These are phyloP conservation scores for Diaporthe australafricana DNA, from an alignment of 2,329 filamentous ascomycete species.

Conservation along the genomic window DNA sequence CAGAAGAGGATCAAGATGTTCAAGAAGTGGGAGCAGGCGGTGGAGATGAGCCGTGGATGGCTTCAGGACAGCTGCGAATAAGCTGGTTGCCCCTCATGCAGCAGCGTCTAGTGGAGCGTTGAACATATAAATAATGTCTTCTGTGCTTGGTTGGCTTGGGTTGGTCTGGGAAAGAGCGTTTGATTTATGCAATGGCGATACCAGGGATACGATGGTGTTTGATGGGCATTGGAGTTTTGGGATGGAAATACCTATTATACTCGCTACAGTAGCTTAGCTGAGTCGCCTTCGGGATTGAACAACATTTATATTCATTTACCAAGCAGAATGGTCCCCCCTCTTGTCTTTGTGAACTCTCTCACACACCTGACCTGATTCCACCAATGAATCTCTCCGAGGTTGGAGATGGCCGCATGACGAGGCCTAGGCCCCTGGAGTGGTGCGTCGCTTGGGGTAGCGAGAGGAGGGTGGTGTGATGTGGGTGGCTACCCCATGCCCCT, in stretches of 20 bases:
- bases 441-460: conserved; percentile 22
- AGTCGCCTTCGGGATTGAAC: conserved; percentile 10
- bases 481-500: conserved; percentile 8
- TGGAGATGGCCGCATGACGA: conserved; percentile 10
- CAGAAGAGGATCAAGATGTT: conserved; percentile 57
- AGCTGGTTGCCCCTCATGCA: background rate
- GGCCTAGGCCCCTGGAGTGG: conserved; percentile 11
- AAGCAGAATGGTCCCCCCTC: conserved; percentile 3
- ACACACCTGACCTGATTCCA: background rate
- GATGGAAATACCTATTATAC: conserved; percentile 29
- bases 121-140: background rate
- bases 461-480: conserved; percentile 11
- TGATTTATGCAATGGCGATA: conserved; percentile 1
- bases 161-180: conserved; percentile 11
- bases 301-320: conserved; percentile 14
- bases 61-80: conserved; percentile 50
- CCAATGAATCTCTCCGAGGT: conserved; percentile 2
- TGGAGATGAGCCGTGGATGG: conserved; percentile 70
- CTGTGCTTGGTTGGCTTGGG: conserved; percentile 8
- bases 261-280: conserved; percentile 20
- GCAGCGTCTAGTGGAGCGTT: background rate
- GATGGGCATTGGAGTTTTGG: conserved; percentile 19
- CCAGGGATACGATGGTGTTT: conserved; percentile 23
- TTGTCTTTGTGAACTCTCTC: background rate
- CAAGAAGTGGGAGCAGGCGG: conserved; percentile 66